These are phyloP conservation scores for Mucor mucedo DNA, from an alignment of 371 early-diverging fungal genomes.

Conservation along the genomic window DNA sequence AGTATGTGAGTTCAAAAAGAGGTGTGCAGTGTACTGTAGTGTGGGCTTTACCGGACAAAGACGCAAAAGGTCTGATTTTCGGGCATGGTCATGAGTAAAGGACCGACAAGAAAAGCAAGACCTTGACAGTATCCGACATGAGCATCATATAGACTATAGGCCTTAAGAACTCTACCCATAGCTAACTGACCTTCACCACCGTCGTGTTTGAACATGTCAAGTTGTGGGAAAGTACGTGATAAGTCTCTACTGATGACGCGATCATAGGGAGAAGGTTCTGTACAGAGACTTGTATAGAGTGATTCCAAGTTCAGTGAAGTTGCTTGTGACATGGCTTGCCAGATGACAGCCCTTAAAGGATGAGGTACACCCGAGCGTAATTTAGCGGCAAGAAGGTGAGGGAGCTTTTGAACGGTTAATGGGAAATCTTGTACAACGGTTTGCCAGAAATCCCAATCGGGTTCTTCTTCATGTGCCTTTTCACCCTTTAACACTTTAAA, in stretches of 20 bases:
- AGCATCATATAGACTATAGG: conserved; percentile 89
- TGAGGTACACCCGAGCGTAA: conserved; percentile 85
- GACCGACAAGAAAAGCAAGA: conserved; percentile 89
- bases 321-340: conserved; percentile 89
- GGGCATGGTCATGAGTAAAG: conserved; percentile 90
- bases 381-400: conserved; percentile 68
- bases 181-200: conserved; percentile 87
- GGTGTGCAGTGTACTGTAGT: conserved; percentile 39
- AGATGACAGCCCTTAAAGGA: conserved; percentile 84
- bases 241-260: conserved; percentile 89
- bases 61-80: conserved; percentile 93
- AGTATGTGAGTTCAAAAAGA: conserved; percentile 29
- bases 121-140: conserved; percentile 98
- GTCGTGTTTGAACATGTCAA: conserved; percentile 82
- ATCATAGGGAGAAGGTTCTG: conserved; percentile 78
- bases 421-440: conserved; percentile 84
- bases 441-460: conserved; percentile 95
- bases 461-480: conserved; percentile 14
- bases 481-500: too few relatives aligned
- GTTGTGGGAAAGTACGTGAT: conserved; percentile 88
- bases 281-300: conserved; percentile 76
- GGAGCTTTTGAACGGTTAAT: conserved; percentile 62
- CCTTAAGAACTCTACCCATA: conserved; percentile 84
- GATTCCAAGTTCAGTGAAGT: conserved; percentile 77
- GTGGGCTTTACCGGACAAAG: conserved; percentile 64